Percentiles rank a stretch among this genome's conserved stretches.
Evolutionary conservation across 148 eudicot genomes (phyloP).

Genomic region (Cornus controversa): DNA sequence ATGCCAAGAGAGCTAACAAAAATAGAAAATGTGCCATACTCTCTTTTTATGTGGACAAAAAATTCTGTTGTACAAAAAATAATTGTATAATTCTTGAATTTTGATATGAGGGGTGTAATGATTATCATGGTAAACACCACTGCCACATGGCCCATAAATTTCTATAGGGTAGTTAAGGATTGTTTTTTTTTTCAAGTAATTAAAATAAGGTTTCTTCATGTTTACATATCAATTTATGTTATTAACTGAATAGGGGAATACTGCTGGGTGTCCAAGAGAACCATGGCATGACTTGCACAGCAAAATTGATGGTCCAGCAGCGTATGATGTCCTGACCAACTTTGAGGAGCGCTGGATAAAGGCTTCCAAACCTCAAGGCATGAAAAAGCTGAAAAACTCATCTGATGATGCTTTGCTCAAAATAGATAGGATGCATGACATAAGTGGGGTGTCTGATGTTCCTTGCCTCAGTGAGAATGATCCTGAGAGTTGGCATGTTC

Average conservation of each 20-base stretch:
- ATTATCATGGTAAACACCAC: neutral
- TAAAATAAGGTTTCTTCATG: neutral
- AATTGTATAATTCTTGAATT: too few relatives aligned
- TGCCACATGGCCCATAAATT: neutral
- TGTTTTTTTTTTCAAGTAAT: neutral
- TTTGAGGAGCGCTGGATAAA: constrained; percentile 91
- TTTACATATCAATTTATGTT: neutral
- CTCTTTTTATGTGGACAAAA: too few relatives aligned
- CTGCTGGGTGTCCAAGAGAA: constrained; percentile 86
- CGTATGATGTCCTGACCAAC: constrained; percentile 87
- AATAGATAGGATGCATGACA: constrained; percentile 72
- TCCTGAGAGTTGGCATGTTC: constrained; percentile 91
- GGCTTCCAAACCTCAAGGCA: constrained; percentile 78
- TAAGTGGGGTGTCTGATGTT: constrained; percentile 55
- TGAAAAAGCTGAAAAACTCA: constrained; percentile 62
- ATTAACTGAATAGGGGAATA: constrained; percentile 51
- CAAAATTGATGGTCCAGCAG: constrained; percentile 98
- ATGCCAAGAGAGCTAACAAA: too few relatives aligned
- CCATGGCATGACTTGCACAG: constrained; percentile 99
- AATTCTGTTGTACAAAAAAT: too few relatives aligned
- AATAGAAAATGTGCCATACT: too few relatives aligned
- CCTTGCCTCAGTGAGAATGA: constrained; percentile 56
- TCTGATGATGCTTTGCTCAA: constrained; percentile 80
- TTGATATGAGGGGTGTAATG: too few relatives aligned
- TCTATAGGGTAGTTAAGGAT: neutral